A percentile compares a stretch with the other conserved stretches of the same genome.
These are phyloP conservation scores for Phytophthora fragariaefolia DNA, from an alignment of 352 stramenopile species.

Conservation along the genomic window DNA sequence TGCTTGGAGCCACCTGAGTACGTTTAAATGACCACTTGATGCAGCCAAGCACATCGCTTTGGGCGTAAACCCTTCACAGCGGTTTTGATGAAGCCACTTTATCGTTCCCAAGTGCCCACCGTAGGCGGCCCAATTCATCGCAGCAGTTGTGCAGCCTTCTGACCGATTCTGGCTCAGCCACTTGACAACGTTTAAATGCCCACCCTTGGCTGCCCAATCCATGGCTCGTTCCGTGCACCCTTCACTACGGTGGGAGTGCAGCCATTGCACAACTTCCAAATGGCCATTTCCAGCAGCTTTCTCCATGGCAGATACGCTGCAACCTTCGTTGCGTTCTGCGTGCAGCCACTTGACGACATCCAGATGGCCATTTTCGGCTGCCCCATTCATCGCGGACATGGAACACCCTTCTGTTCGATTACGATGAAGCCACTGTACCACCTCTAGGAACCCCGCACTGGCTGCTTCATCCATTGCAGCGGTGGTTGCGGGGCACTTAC, in stretches of 20 bases:
- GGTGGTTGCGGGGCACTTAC: constrained; percentile 18
- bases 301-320: constrained; percentile 29
- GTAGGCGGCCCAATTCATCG: constrained; percentile 33
- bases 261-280: constrained; percentile 28
- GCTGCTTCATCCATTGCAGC: constrained; percentile 32
- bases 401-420: constrained; percentile 26
- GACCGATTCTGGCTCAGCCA: constrained; percentile 28
- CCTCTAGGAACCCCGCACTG: constrained; percentile 13
- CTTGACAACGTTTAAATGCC: constrained; percentile 31
- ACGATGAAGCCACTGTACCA: constrained; percentile 24
- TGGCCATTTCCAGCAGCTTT: constrained; percentile 35
- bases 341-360: constrained; percentile 30
- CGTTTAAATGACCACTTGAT: constrained; percentile 17
- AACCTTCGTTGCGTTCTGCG: constrained; percentile 17
- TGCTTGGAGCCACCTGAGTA: constrained; percentile 30
- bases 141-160: constrained; percentile 26
- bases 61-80: constrained; percentile 12
- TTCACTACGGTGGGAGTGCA: constrained; percentile 25
- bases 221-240: constrained; percentile 32
- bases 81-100: constrained; percentile 27
- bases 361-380: constrained; percentile 24
- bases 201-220: constrained; percentile 33
- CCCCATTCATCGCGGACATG: constrained; percentile 26
- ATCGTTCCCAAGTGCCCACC: constrained; percentile 21
- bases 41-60: constrained; percentile 27